phyloP scores from a whole-genome alignment of 768 basidiomycete genomes.

The Polyporus arcularius region DNA sequence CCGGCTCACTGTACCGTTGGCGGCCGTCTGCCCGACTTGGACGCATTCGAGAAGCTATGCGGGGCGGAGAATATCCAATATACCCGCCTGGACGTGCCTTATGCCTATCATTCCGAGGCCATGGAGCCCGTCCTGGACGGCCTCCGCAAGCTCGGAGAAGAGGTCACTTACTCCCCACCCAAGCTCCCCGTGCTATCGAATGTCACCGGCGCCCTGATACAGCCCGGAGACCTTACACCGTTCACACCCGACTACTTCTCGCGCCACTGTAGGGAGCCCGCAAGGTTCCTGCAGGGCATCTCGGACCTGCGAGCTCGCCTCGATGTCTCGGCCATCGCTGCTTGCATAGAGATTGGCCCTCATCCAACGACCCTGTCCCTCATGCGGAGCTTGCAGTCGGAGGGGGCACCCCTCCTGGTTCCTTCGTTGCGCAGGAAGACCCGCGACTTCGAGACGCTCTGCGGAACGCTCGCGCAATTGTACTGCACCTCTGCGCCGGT shows the following conservation, averaged over 20 bases:
- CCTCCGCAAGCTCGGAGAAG: slow-evolving; percentile 42
- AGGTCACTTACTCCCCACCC: slow-evolving; percentile 45
- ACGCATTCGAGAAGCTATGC: slow-evolving; percentile 42
- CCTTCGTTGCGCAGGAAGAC: slow-evolving; percentile 50
- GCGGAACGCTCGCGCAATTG: slow-evolving; percentile 47
- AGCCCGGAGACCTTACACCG: slow-evolving; percentile 49
- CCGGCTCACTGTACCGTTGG: slow-evolving; percentile 58
- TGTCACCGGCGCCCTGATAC: slow-evolving; percentile 53
- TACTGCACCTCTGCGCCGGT: slow-evolving; percentile 44
- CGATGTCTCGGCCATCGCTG: slow-evolving; percentile 34
- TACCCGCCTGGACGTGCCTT: slow-evolving; percentile 52
- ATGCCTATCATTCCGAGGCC: slow-evolving; percentile 66
- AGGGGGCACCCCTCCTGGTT: slow-evolving; percentile 40
- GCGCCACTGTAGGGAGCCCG: slow-evolving; percentile 60
- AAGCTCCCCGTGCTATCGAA: slow-evolving; percentile 64
- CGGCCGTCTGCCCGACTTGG: slow-evolving; percentile 50
- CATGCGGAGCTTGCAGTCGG: slow-evolving; percentile 36
- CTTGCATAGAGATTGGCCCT: slow-evolving; percentile 71
- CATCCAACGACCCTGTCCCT: slow-evolving; percentile 59
- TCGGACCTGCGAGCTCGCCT: slow-evolving; percentile 36
- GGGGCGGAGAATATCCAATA: slow-evolving; percentile 39
- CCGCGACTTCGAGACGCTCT: slow-evolving; percentile 47
- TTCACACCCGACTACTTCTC: slow-evolving; percentile 56
- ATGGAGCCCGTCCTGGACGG: slow-evolving; percentile 60
- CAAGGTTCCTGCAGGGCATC: slow-evolving; percentile 55